Conservation (phyloP, 2,329 filamentous ascomycete genomes). For the Esteya vermicola region DNA sequence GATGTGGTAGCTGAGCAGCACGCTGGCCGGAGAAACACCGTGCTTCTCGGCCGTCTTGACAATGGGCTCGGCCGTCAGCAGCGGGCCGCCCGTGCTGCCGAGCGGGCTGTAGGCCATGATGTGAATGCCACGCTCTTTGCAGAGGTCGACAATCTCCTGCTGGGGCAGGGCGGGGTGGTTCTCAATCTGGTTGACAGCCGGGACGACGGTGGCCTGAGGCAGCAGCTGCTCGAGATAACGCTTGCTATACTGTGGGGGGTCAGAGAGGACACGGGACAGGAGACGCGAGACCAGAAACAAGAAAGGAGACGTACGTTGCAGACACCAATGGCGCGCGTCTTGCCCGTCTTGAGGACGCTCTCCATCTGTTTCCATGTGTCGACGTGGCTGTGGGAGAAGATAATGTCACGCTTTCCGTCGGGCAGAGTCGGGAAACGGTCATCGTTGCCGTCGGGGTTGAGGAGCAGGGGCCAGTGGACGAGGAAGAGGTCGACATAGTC, state of each 20-base stretch:
- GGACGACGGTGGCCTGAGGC: conserved; percentile 35
- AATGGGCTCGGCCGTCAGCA: conserved; percentile 48
- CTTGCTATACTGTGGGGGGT: conserved; percentile 31
- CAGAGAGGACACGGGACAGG: neutral
- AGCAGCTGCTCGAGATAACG: conserved; percentile 42
- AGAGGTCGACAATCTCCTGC: conserved; percentile 56
- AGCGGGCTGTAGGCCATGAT: conserved; percentile 60
- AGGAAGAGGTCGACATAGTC: conserved; percentile 74
- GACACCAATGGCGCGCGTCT: conserved; percentile 38
- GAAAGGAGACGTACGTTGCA: conserved; percentile 31
- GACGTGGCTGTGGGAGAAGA: conserved; percentile 53
- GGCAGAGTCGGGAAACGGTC: conserved; percentile 60
- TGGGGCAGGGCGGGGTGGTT: conserved; percentile 60
- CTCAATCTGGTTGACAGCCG: conserved; percentile 60
- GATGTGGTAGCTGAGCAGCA: conserved; percentile 60
- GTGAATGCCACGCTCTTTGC: conserved; percentile 53
- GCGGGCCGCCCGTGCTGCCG: conserved; percentile 48
- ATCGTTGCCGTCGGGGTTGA: conserved; percentile 66
- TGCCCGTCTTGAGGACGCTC: conserved; percentile 44
- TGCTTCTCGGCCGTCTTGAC: conserved; percentile 51
- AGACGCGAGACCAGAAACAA: neutral
- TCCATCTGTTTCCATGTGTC: conserved; percentile 70
- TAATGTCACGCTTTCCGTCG: conserved; percentile 62
- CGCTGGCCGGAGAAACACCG: conserved; percentile 41
- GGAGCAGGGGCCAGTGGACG: conserved; percentile 71